Base-by-base conservation (phyloP, 352 stramenopile species). In the Saprolegnia parasitica region DNA sequence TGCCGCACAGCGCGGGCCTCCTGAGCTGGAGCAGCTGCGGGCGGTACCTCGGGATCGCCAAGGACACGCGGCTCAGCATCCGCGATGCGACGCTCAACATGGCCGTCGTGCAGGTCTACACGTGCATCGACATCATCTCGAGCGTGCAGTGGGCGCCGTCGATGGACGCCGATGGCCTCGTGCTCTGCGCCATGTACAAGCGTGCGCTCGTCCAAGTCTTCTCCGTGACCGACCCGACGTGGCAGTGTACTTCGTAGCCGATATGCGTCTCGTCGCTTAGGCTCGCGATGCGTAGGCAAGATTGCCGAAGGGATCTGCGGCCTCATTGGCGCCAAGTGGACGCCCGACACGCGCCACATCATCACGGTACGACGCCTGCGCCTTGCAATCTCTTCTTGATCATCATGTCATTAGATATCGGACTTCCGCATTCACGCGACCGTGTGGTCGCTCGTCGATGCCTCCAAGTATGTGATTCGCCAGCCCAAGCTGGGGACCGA, bases 381-480 rank as follows among this genome's bases (percentile, higher is more conserved):
- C 21, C 18, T 52, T 58, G 10, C 15, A 37, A 47, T 49, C n/a
- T 63, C 1, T 5, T 29, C 45, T 6, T 18, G 6, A 15, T 0
- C 1, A 67, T 18, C 18, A 39, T 18, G 13, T 37, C 6, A 60
- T 5, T 61, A 70, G 63, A 52, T 94, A 15, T 87, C 86, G n/a
- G 86, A 94, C 72, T 94, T 94, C 56, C 84, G 90, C 67, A 72
- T 94, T 24, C 85, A 93, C 56, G 84, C 82, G 26, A 93, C 81
- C 2, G 83, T 94, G 35, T 94, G 86, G 86, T 91, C 83, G 21
- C 74, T 94, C 5, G 49, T 77, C n/a, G 79, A 91, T 60, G 70
- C 77, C 6, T 79, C 79, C 23, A 81, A 86, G 26, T 87, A 76
- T 29, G 77, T 78, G 49, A 88, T 93, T 61, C 77, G 81, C 5